Base-by-base conservation (phyloP, 106 monocot species). In the Phalaenopsis equestris region DNA sequence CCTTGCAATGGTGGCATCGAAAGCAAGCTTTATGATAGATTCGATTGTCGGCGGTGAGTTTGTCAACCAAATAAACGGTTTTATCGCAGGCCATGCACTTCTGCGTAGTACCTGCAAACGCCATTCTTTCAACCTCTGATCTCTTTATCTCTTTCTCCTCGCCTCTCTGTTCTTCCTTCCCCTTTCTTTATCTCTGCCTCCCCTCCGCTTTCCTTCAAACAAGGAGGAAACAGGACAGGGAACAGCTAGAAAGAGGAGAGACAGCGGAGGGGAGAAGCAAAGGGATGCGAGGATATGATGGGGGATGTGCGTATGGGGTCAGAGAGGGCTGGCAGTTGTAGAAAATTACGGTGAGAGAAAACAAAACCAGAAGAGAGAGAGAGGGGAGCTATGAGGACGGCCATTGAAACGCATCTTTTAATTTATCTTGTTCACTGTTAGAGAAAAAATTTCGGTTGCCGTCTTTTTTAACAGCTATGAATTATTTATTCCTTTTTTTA, bases 41-140 rank as follows among this genome's bases (percentile, higher is more conserved):
- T 14, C 93, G 75, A 84, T 91, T 91, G 79, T 95, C 95, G 38
- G 95, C 92, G 41, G 95, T 89, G 79, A 95, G 87, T 86, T 93
- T 89, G 82, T 95, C 95, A 21, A 95, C 95, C 68, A 95, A 83
- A 76, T 95, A 95, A 64, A 95, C 95, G 76, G 92, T 95, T 89
- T 92, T 95, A 8, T 86, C 83, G 78, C 95, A 95, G 0, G 88
- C 92, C 57, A 68, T 92, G 87, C 95, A 95, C 58, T 92, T 95
- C 70, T 89, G 85, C 0, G 81, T 81, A 48, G 89, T 92, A 68
- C 89, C 87, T 76, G 85, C 83, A 73, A 92, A 89, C n/a, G 89
- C 83, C 79, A 84, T 87, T 76, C 76, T 75, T 24, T 75, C 75
- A 46, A 43, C 14, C 70, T 70, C 70, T 70, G 14, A 36, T 70